phyloP scores from a whole-genome alignment of 2,329 filamentous ascomycete species.

The Diaporthe ilicicola region DNA sequence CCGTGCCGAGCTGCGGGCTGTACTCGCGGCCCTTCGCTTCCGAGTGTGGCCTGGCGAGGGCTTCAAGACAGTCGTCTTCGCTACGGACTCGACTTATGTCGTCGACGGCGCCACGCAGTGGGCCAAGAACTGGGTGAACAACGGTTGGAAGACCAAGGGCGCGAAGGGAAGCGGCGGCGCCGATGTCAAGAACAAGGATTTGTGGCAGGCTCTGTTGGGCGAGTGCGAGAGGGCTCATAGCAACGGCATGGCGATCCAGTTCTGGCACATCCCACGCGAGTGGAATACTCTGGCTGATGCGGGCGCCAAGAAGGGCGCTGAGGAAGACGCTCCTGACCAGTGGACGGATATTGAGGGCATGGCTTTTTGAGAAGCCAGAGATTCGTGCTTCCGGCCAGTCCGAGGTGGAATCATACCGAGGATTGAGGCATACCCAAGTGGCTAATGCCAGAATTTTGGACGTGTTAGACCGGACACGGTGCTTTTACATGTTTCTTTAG shows the following conservation, averaged over 20 bases:
- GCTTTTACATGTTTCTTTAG: neutral
- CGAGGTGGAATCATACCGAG: neutral
- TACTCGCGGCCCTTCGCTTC: slow-evolving; percentile 57
- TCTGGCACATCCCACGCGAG: slow-evolving; percentile 1
- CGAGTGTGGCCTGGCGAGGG: slow-evolving; percentile 53
- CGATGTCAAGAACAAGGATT: slow-evolving; percentile 57
- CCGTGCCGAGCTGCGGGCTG: slow-evolving; percentile 64
- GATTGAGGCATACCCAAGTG: neutral
- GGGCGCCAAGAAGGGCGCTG: neutral
- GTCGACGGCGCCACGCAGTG: slow-evolving; percentile 54
- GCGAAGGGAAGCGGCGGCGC: slow-evolving; percentile 36
- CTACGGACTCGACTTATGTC: slow-evolving; percentile 63
- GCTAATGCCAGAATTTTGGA: neutral
- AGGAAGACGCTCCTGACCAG: neutral
- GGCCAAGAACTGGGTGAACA: slow-evolving; percentile 51
- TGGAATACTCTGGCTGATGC: neutral
- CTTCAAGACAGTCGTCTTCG: slow-evolving; percentile 54
- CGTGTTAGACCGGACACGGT: neutral
- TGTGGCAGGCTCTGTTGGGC: slow-evolving; percentile 56
- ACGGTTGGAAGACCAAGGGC: slow-evolving; percentile 51
- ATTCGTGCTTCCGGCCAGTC: neutral
- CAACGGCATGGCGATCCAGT: neutral
- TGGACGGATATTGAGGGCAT: neutral
- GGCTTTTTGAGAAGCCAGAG: neutral
- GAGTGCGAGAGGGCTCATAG: neutral